Evolutionary conservation across 2,329 filamentous ascomycete genomes (phyloP), one percentile per base, ranked within the genome.

Genomic region (Trichophyton benhamiae): DNA sequence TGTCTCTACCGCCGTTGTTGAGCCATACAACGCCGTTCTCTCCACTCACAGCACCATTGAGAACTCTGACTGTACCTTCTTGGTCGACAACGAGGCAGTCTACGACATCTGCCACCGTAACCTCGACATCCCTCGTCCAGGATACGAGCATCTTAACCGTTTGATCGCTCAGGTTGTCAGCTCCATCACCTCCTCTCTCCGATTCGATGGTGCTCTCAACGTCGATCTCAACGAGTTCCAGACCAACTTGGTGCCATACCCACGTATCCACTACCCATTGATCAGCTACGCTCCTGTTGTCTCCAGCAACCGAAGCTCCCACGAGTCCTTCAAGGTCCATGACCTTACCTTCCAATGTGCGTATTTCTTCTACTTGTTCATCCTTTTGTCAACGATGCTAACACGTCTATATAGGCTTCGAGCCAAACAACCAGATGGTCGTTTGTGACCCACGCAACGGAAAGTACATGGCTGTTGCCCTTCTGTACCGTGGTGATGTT

Each of bases 401-500:
- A 46, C 59, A 22, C 15, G 58, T 25, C 95, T 90, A 78, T 95
- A 89, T 89, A 68, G 97, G 92, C 87, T 99, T 99, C 81, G 92
- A 99, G 85, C 91, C 92, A 71, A 89, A 96, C 86, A 96, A 96
- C 86, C 92, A 99, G 87, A 99, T 99, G 92, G 92, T 99, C 77
- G 96, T 96, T 84, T 99, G 92, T 75, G 94, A 99, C 77, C 92
- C 92, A 70, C 91, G 91, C 74, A 91, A 95, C 78, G 92, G 92
- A 79, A 99, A 99, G 84, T 99, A 99, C 85, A 99, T 99, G 92
- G 92, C 92, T 67, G 96, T 91, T 71, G 96, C 91, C 78, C 79
- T 99, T 79, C 82, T 99, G 76, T 99, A 99, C 85, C 92, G 92
- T 76, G 94, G 92, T 77, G 94, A 97, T 72, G 92, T 99, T 70